Evolutionary conservation across 164 flowering plant genomes (phyloP).

Genomic region (Vitis labrusca): DNA sequence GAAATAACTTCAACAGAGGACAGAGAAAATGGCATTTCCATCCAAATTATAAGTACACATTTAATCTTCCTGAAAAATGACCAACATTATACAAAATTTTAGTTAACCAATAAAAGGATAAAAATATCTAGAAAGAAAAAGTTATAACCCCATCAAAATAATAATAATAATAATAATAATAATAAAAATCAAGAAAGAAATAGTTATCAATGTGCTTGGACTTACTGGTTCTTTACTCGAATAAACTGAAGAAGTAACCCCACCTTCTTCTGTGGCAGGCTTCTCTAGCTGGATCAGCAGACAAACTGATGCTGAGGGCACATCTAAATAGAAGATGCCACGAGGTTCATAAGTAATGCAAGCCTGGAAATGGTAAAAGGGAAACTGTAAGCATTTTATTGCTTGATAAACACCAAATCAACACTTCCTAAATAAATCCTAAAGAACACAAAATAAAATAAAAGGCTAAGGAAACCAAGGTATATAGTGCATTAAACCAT

Average conservation of each 20-base stretch:
- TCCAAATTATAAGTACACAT: too few species aligned
- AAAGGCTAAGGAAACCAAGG: background rate
- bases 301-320: constrained; percentile 93
- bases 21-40: background rate
- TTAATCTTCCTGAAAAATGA: background rate
- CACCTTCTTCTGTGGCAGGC: constrained; percentile 94
- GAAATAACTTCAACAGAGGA: background rate
- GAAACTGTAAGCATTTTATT: constrained; percentile 1
- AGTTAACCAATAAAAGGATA: background rate
- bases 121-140: too few species aligned
- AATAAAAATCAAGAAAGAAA: background rate
- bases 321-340: constrained; percentile 81
- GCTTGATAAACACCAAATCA: background rate
- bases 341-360: constrained; percentile 49
- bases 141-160: too few species aligned
- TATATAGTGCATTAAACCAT: background rate
- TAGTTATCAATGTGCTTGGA: background rate
- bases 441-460: background rate
- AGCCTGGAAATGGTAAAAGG: constrained; percentile 37
- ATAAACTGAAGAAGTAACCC: constrained; percentile 89
- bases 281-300: constrained; percentile 87
- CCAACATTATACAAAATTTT: background rate
- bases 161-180: background rate
- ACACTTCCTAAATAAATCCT: background rate
- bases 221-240: constrained; percentile 97